Evolutionary conservation across 2,329 filamentous ascomycete genomes (phyloP), one percentile per base, ranked within the genome.

Genomic region (Ophiostoma triangulosporum): DNA sequence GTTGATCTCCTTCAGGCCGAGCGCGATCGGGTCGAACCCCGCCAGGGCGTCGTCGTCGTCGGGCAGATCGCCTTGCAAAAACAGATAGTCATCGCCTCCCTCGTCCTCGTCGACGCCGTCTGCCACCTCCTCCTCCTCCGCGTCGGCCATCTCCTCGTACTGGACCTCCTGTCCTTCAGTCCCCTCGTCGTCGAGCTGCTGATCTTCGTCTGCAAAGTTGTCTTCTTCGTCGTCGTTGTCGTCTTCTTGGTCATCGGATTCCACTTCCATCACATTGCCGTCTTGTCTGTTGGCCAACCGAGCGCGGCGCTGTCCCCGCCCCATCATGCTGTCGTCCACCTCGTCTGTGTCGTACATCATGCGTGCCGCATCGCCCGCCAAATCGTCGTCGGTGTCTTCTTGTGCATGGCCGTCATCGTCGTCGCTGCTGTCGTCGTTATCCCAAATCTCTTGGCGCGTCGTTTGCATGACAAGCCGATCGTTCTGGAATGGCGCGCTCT

Each of bases 1-100:
- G 61, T 84, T 88, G 64, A 93, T 91, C 64, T 93, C 88, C 65
- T 89, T 90, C 57, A 91, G 72, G 43, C 82, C 74, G 11, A 75
- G 64, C 17, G 73, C 73, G 17, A 73, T 68, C 14, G 80, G 70
- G 54, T 81, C 73, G 51, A 82, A 77, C 6, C 49, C 54, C 4
- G 58, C 54, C n/a, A 57, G 22, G 9, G 59, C 57, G 2, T 60
- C 58, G 8, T 61, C 54, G 20, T 38, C 53, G 24, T 52, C 53
- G 36, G 49, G 43, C 43, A 46, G 43, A 15, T 48, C 46, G 48
- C 33, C 52, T 2, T 11, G 45, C 12, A 54, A 36, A 14, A 53
- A 54, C 5, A 46, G 33, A 22, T 53, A 52, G 2, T 17, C 20
- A 3, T 59, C 56, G 4, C 48, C 52, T 0, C 54, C 50, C 15